These are phyloP conservation scores for Starmerella floricola DNA, from an alignment of 805 yeast genomes.

Conservation along the genomic window DNA sequence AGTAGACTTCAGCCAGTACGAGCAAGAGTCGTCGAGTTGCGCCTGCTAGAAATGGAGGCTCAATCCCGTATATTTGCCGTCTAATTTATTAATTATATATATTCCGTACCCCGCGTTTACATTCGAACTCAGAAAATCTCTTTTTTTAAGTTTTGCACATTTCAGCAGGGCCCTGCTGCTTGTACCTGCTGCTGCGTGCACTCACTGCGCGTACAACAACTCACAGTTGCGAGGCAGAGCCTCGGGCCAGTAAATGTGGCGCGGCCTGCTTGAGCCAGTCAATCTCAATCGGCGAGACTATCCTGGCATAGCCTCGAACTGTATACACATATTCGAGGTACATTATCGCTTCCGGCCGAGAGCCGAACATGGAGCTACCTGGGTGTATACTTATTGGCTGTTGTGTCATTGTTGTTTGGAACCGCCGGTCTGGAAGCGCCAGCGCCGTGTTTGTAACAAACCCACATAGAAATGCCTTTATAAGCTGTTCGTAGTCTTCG, in stretches of 20 bases:
- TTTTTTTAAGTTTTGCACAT: background rate
- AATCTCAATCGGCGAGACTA: constrained; percentile 67
- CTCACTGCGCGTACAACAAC: background rate
- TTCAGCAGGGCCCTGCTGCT: background rate
- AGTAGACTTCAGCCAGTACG: constrained; percentile 75
- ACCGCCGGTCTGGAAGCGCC: constrained; percentile 89
- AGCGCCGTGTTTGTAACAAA: constrained; percentile 82
- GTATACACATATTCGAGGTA: constrained; percentile 91
- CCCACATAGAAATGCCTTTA: constrained; percentile 74
- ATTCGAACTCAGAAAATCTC: no score
- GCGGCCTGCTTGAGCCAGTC: constrained; percentile 47
- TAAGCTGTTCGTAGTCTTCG: constrained; percentile 43
- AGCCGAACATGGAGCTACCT: constrained; percentile 75
- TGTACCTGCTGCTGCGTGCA: background rate
- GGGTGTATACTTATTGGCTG: constrained; percentile 85
- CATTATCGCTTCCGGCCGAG: constrained; percentile 74
- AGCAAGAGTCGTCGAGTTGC: constrained; percentile 65
- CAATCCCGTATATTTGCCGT: background rate
- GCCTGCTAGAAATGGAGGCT: constrained; percentile 39
- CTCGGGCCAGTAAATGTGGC: constrained; percentile 19
- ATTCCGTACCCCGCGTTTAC: background rate
- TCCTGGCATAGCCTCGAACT: constrained; percentile 82
- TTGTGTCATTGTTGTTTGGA: constrained; percentile 65
- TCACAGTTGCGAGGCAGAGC: constrained; percentile 1
- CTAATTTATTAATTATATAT: background rate